Evolutionary conservation across 164 flowering plant genomes (phyloP), one percentile per base, ranked within the genome.

Genomic region (Chimonanthus praecox): DNA sequence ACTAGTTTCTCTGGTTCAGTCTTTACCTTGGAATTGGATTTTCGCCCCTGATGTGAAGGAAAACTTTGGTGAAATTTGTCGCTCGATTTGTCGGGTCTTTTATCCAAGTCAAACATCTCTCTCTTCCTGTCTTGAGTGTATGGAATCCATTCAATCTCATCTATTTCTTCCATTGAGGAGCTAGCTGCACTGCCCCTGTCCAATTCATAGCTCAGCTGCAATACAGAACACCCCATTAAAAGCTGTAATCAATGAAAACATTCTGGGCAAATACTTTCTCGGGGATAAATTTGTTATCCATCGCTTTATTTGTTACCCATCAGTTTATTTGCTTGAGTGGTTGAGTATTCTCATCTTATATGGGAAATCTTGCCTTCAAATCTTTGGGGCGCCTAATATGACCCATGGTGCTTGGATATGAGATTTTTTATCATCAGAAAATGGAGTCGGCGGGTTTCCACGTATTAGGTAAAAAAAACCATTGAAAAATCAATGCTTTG

Each of bases 181-280:
- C 75, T 50, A 33, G 48, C 69, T 49, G 69, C 20, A 7, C 62
- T 49, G 58, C 75, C 70, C 47, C 45, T 65, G 11, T 66, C 70
- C 61, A 73, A 44, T 73, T 65, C 75, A 65, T 50, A 47, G 63
- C 43, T 64, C n/a, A 73, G 60, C 75, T 73, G 70, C 13, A 5
- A 73, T 13, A 46, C 20, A 48, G 10, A 20, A 60, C 5, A 8
- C 7, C 16, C 33, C 33, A 33, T 33, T 33, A 33, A 33, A 33
- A 33, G 33, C 33, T 62, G 64, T 62, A 1, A 62, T 10, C 6
- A 5, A 62, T 5, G 15, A 13, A 51, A 13, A 13, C 13, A 51
- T 51, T 51, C 58, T 51, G 0, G 58, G 58, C 2, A 51, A 51
- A 51, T 13, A 51, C 10, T 7, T 51, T 51, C 58, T 51, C 0